These are phyloP conservation scores for Penicillium sp. DNA, from an alignment of 2,329 filamentous ascomycete species.

Conservation along the genomic window DNA sequence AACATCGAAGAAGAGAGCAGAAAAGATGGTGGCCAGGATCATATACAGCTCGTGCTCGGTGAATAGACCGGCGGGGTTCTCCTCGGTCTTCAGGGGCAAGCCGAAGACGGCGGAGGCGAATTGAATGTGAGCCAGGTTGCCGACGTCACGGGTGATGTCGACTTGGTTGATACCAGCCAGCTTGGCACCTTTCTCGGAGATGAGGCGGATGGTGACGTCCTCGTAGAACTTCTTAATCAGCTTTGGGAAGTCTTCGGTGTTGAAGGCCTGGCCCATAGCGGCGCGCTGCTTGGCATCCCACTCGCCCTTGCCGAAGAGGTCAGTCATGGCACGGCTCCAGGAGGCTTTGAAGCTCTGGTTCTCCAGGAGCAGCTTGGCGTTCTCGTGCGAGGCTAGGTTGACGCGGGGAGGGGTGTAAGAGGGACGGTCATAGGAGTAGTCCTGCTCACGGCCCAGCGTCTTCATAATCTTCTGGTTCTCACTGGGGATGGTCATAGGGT, in stretches of 20 bases:
- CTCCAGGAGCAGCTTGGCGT: slow-evolving; percentile 58
- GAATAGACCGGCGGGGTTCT: slow-evolving; percentile 50
- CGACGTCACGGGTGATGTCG: slow-evolving; percentile 61
- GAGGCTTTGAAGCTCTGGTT: slow-evolving; percentile 61
- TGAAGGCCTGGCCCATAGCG: slow-evolving; percentile 56
- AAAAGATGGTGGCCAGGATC: slow-evolving; percentile 62
- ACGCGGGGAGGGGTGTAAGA: slow-evolving; percentile 48
- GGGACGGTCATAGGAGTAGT: slow-evolving; percentile 67
- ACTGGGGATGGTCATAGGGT: slow-evolving; percentile 63
- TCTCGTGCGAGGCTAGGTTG: slow-evolving; percentile 58
- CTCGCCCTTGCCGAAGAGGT: slow-evolving; percentile 57
- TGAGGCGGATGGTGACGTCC: slow-evolving; percentile 56
- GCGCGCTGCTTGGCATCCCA: slow-evolving; percentile 51
- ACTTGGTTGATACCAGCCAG: slow-evolving; percentile 61
- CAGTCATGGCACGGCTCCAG: slow-evolving; percentile 61
- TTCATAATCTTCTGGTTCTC: slow-evolving; percentile 70
- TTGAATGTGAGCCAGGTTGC: slow-evolving; percentile 53
- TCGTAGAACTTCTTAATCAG: slow-evolving; percentile 65
- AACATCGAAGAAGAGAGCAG: slow-evolving; percentile 61
- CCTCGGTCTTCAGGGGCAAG: slow-evolving; percentile 53
- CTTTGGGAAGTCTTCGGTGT: slow-evolving; percentile 57
- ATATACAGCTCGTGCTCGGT: slow-evolving; percentile 56
- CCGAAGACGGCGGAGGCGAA: slow-evolving; percentile 54
- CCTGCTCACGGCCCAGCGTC: slow-evolving; percentile 60
- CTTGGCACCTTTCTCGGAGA: slow-evolving; percentile 61